Evolutionary conservation across 2,329 filamentous ascomycete genomes (phyloP).

Genomic region (Claviceps citrina): DNA sequence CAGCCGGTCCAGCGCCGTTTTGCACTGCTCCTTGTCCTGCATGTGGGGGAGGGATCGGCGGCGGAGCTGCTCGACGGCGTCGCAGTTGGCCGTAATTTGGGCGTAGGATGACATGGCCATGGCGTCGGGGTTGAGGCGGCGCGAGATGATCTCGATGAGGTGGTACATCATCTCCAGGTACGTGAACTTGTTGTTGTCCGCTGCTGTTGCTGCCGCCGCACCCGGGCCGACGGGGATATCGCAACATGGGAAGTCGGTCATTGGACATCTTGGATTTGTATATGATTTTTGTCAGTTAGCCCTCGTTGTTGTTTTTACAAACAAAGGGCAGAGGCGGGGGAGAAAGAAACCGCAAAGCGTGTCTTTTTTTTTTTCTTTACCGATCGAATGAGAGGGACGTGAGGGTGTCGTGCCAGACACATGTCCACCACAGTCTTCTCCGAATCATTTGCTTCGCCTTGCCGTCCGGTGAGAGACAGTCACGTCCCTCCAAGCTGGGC

Average conservation of each 20-base stretch:
- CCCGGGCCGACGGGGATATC: constrained; percentile 33
- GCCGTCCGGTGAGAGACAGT: constrained; percentile 27
- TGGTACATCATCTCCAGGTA: constrained; percentile 53
- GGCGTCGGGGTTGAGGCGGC: constrained; percentile 39
- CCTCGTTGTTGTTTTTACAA: not conserved
- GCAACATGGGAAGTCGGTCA: constrained; percentile 44
- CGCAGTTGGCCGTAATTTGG: constrained; percentile 43
- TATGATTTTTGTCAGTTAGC: not conserved
- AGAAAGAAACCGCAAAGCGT: too few species aligned
- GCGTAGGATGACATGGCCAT: constrained; percentile 33
- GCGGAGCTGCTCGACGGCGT: constrained; percentile 37
- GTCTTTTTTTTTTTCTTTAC: constrained; percentile 17
- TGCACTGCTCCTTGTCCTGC: constrained; percentile 45
- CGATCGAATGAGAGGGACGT: constrained; percentile 52
- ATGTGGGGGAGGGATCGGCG: constrained; percentile 35
- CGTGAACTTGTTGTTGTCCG: constrained; percentile 30
- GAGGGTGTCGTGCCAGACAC: constrained; percentile 51
- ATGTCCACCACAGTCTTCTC: constrained; percentile 47
- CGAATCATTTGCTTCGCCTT: constrained; percentile 39
- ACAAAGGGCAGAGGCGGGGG: too few species aligned
- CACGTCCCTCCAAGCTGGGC: constrained; percentile 27
- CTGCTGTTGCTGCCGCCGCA: constrained; percentile 12
- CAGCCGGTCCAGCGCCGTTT: constrained; percentile 45
- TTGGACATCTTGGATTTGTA: constrained; percentile 35
- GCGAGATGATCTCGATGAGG: constrained; percentile 44